Percentiles rank a stretch among this genome's conserved stretches.
These are phyloP conservation scores for Inga leiocalycina DNA, from an alignment of 306 rosid genomes.

Conservation along the genomic window DNA sequence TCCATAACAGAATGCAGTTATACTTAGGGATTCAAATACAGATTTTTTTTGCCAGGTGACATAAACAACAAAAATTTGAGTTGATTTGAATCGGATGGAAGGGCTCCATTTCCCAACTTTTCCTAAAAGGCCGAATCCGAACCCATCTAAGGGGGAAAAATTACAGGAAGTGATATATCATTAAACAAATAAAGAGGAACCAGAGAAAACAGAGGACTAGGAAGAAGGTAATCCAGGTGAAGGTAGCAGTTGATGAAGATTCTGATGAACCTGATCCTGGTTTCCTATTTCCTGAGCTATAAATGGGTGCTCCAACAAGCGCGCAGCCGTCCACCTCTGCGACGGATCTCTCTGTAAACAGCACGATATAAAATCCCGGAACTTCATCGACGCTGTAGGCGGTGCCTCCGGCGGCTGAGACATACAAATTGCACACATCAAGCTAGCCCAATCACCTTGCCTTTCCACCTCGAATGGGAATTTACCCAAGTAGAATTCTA, in stretches of 20 bases:
- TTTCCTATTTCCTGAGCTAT: background rate
- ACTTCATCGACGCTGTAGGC: no score
- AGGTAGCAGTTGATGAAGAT: slow-evolving; percentile 61
- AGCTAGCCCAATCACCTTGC: no score
- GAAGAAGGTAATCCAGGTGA: slow-evolving; percentile 64
- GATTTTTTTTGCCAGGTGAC: slow-evolving; percentile 4
- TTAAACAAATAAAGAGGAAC: background rate
- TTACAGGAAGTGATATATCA: slow-evolving; percentile 38
- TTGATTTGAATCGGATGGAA: slow-evolving; percentile 21
- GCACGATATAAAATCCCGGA: no score
- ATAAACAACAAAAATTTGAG: slow-evolving; percentile 21
- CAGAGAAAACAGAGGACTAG: slow-evolving; percentile 30
- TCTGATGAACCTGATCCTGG: slow-evolving; percentile 47
- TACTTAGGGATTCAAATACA: slow-evolving; percentile 7
- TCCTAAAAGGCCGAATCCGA: slow-evolving; percentile 10
- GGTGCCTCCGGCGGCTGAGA: no score
- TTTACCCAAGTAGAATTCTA: no score
- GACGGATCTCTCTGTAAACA: no score
- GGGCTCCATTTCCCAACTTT: slow-evolving; percentile 16
- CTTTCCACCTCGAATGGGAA: no score
- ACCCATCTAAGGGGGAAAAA: slow-evolving; percentile 28
- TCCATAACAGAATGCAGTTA: background rate
- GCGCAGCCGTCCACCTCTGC: no score
- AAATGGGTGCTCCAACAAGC: no score
- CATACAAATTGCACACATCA: no score